Evolutionary conservation across 331 rosid genomes (phyloP), one percentile per base, ranked within the genome.

Genomic region (Pyracantha coccinea): DNA sequence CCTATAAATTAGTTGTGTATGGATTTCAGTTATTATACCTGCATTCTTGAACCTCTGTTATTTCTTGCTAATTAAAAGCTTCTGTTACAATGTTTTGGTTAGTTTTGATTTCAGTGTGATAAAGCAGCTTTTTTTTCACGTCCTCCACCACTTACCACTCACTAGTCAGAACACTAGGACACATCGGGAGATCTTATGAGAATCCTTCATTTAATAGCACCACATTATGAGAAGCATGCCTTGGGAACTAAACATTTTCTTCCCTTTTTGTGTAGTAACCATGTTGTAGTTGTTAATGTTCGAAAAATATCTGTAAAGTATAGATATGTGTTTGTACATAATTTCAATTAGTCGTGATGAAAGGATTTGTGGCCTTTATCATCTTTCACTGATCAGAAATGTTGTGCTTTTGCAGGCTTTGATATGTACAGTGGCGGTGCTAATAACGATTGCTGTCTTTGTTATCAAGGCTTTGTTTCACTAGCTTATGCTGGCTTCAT

Each of bases 361-460:
- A 38, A 28, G 31, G 64, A 55, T 67, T n/a, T 61, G 59, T 53
- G 72, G 67, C 45, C 64, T 64, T 52, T 27, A 31, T 76, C 61
- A 63, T 52, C 63, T 67, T 60, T 31, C 41, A 7, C 38, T 82
- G 35, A 81, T 69, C 41, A 5, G 3, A 35, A 57, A 66, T 29
- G 55, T 66, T 59, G 29, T 67, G 65, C 12, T 50, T 50, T 60
- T 86, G 87, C 97, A 91, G 97, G 95, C 97, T 72, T 78, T 82
- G 12, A 11, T 89, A 9, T 89, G 73, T 80, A 86, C 97, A 66
- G 45, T 78, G 75, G 88, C 87, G 10, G 77, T 66, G 75, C 71
- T 84, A 71, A 80, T 89, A 72, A 60, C 82, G 3, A 10, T 60
- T 15, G 27, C 19, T 60, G 82, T 84, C 63, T 52, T 91, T 53